These are phyloP conservation scores for Prunus campanulata DNA, from an alignment of 306 rosid genomes.

Conservation along the genomic window DNA sequence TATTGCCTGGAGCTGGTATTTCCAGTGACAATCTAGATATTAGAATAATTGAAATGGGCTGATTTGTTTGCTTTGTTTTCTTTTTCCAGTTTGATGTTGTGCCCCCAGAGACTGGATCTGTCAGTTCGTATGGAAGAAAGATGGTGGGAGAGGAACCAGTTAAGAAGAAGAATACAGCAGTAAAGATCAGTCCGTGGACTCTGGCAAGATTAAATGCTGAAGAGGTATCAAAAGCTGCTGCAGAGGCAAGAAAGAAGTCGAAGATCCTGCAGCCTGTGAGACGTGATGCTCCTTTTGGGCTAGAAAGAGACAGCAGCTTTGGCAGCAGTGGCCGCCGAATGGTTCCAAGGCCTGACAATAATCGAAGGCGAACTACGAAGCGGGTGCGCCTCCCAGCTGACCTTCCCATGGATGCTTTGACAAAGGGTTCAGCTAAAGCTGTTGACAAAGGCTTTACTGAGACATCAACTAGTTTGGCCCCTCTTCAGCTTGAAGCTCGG, in stretches of 20 bases:
- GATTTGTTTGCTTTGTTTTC: slow-evolving; percentile 11
- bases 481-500: slow-evolving; percentile 83
- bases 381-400: slow-evolving; percentile 84
- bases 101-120: slow-evolving; percentile 90
- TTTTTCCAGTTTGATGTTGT: slow-evolving; percentile 80
- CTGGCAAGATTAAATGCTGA: slow-evolving; percentile 90
- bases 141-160: slow-evolving; percentile 44
- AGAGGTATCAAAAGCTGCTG: slow-evolving; percentile 93
- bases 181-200: slow-evolving; percentile 95
- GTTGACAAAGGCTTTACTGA: slow-evolving; percentile 52
- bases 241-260: slow-evolving; percentile 94
- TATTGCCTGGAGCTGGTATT: no score
- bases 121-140: slow-evolving; percentile 75
- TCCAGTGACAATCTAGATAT: background rate
- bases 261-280: slow-evolving; percentile 91
- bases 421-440: slow-evolving; percentile 47
- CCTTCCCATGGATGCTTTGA: slow-evolving; percentile 57
- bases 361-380: slow-evolving; percentile 64
- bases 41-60: slow-evolving; percentile 1
- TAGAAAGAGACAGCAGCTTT: slow-evolving; percentile 54
- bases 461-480: slow-evolving; percentile 59
- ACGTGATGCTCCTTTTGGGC: slow-evolving; percentile 47
- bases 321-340: slow-evolving; percentile 69
- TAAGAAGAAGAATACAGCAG: slow-evolving; percentile 78
- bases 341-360: slow-evolving; percentile 62